Evolutionary conservation across 352 stramenopile genomes (phyloP), one percentile per base, ranked within the genome.

Genomic region (Peronospora tabacina): DNA sequence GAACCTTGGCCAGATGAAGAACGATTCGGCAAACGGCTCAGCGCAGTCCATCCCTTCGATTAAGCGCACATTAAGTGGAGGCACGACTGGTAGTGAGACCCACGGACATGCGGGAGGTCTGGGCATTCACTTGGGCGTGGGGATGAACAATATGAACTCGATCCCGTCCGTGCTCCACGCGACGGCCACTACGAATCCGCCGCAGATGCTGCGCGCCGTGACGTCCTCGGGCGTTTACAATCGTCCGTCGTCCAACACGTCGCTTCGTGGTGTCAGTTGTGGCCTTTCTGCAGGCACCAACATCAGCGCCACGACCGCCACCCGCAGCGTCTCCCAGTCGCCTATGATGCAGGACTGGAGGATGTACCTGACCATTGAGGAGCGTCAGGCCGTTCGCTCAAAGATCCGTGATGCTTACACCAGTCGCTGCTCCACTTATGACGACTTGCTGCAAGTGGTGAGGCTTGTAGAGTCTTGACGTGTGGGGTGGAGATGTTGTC

Each of bases 281-380:
- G 59, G 63, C 12, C 43, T 63, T 10, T 57, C 55, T 13, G 41
- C 53, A 2, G 44, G 49, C 42, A 47, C 49, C 26, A 58, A 63
- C 17, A 36, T 63, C 26, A 70, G 49, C 32, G 52, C 63, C 26
- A 52, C 63, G 39, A 55, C 70, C 28, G 53, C 67, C 15, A 80
- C 75, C 13, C 63, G 73, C 28, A 87, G 74, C 38, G 59, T 84
- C 6, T 84, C 72, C 20, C 69, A 85, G 65, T 79, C 70, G 9
- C 64, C 66, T 3, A 79, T 62, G 17, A 90, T 90, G 79, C 77
- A 88, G 60, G 82, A 94, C 58, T 94, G 84, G 84, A 70, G 84
- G 37, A 91, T 88, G 81, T 92, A 90, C 50, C 55, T 94, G 49
- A 94, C 81, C n/a, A 90, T 94, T 55, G 84, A 94, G 60, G 84